Evolutionary conservation across 2,329 filamentous ascomycete species (phyloP), one percentile per base, ranked within the genome.

Genomic region (Epichloe glyceriae): DNA sequence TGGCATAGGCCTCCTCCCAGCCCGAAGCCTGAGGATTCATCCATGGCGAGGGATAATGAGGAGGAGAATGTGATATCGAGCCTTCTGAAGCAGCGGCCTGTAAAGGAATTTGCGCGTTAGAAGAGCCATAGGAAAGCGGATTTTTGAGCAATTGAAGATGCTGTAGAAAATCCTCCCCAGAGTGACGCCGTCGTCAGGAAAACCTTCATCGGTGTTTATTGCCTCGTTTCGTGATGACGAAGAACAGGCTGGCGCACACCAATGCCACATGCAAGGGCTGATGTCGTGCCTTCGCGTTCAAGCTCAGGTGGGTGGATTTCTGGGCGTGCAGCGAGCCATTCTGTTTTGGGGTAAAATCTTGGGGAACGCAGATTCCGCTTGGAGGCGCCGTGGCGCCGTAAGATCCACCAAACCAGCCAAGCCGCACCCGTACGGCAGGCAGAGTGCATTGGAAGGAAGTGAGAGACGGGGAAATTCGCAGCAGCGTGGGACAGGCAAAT

Each of bases 11-110:
- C 6, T 80, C 77, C 50, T 78, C 75, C 89, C 89, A 95, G 54
- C 76, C 78, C 43, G 78, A 71, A 11, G 85, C 86, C 5, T 78
- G 65, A 17, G 86, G 84, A 55, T 86, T 79, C 70, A 85, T 84
- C 88, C 89, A 95, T 71, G 89, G 89, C 30, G 87, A 90, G 1
- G 89, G 89, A 62, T 95, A 95, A 62, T 77, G 78, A 2, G 88
- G 86, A 12, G 67, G 68, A 3, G 75, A 78, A 33, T 59, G 55
- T 4, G 70, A 68, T 14, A 70, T 64, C 34, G 54, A 47, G 35
- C 52, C 51, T 37, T 53, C 41, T 22, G 55, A 52, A 22, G 48
- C 42, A 12, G 52, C 37, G 46, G 55, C 19, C 58, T 66, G 58
- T 2, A 57, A 44, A 8, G 44, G 42, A 8, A 52, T 47, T 47